Percentiles rank a stretch among this genome's conserved stretches.
phyloP scores from a whole-genome alignment of 2,329 filamentous ascomycete genomes.

The Aureobasidium melanogenum region DNA sequence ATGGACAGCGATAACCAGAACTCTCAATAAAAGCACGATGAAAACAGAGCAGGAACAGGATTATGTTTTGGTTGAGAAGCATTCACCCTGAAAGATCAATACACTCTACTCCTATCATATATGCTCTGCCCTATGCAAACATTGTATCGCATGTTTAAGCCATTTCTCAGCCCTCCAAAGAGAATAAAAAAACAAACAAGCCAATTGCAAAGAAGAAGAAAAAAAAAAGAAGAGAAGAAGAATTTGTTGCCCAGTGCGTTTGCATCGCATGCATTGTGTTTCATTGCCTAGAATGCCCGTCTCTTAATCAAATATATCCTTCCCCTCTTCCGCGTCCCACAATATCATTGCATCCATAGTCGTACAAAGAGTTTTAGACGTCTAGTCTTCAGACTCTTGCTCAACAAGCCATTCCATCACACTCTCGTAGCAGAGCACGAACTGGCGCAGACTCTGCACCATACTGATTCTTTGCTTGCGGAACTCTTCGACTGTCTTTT shows the following conservation, averaged over 20 bases:
- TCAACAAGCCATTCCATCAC: conserved; percentile 74
- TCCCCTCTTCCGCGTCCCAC: not conserved
- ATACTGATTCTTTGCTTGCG: conserved; percentile 82
- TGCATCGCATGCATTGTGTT: not conserved
- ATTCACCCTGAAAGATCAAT: not conserved
- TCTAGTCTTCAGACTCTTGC: conserved; percentile 21
- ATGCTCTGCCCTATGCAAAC: not conserved
- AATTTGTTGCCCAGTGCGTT: not conserved
- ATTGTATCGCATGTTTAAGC: not conserved
- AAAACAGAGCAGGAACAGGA: too few species aligned
- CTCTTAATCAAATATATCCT: not conserved
- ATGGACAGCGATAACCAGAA: too few species aligned
- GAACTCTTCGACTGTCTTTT: conserved; percentile 85
- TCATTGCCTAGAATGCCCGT: not conserved
- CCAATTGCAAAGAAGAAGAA: not conserved
- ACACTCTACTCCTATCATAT: not conserved
- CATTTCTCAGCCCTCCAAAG: not conserved
- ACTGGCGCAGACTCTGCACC: conserved; percentile 91
- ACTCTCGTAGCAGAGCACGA: conserved; percentile 93
- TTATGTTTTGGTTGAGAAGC: not conserved
- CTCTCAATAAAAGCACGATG: too few species aligned
- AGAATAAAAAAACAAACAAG: not conserved
- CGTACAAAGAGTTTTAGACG: not conserved
- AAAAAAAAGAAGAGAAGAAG: not conserved
- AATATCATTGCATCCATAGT: not conserved